Evolutionary conservation across 139 green algal genomes (phyloP), one percentile per base, ranked within the genome.

Genomic region (Chlamydomonas incerta): DNA sequence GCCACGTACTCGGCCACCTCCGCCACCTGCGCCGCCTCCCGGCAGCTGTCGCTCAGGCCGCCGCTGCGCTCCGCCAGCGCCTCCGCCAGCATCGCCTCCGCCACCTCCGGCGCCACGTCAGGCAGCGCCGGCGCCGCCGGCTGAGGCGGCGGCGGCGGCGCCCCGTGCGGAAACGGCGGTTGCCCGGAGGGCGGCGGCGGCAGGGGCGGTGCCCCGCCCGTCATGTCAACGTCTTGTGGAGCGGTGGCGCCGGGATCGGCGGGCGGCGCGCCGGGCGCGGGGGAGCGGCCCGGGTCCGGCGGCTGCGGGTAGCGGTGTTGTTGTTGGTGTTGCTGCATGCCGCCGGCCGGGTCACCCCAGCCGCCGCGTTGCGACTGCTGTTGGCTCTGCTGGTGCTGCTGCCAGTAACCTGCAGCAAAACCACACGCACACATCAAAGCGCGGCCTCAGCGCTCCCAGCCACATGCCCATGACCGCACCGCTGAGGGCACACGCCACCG

Each of bases 1-100:
- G 68, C 80, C 80, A 76, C 80, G 47, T 70, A 85, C 55, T 77
- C 66, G 15, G 70, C 62, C 33, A 85, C 50, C 80, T 77, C 67
- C 50, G 66, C 66, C 80, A 69, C 80, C 80, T 62, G 14, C 28
- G 68, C 41, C 4, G 28, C 71, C 46, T 24, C 72, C 8, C 17
- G 17, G 28, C 50, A 15, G 11, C 35, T 15, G 72, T 31, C 72
- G 41, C 41, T 50, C 47, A 29, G 37, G 24, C 70, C 28, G 18
- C 11, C 11, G 41, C 41, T 50, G 23, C 80, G 46, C 66, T 85
- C 66, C 67, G 50, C 66, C 50, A 85, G 80, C 29, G 66, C 67
- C 80, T 85, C 66, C 47, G 34, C 50, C 65, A 85, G 55, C 67
- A 85, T n/a, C 31, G 47, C 67, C 66, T 77, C 66, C 31, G 23